Evolutionary conservation across 2,329 filamentous ascomycete species (phyloP).

Genomic region (Fusarium decemcellulare): DNA sequence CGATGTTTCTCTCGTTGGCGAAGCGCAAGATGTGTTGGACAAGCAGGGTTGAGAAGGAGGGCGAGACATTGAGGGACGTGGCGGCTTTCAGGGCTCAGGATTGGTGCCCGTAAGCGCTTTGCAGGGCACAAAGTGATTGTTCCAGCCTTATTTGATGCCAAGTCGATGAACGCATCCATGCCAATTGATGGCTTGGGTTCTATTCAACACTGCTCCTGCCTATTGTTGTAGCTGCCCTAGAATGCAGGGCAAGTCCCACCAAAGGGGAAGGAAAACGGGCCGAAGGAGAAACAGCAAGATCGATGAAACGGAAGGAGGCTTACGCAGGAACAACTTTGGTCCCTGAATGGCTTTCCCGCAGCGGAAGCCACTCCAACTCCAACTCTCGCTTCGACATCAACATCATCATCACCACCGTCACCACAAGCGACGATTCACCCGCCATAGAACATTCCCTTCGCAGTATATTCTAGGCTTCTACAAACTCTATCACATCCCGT

Average conservation of each 20-base stretch:
- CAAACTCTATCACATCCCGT: background rate
- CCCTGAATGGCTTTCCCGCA: background rate
- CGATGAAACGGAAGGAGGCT: slow-evolving; percentile 29
- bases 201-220: no score
- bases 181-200: slow-evolving; percentile 1
- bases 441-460: slow-evolving; percentile 4
- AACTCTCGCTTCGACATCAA: slow-evolving; percentile 15
- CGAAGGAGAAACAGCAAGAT: background rate
- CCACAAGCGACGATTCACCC: background rate
- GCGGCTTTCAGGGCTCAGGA: slow-evolving; percentile 7
- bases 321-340: slow-evolving; percentile 34
- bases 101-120: background rate
- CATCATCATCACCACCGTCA: background rate
- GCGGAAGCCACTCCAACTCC: background rate
- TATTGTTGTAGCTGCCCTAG: background rate
- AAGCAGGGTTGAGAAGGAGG: slow-evolving; percentile 17
- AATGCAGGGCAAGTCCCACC: background rate
- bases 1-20: background rate
- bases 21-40: background rate
- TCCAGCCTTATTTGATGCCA: background rate
- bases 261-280: background rate
- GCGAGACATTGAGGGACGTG: slow-evolving; percentile 30
- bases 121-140: background rate
- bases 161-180: slow-evolving; percentile 11
- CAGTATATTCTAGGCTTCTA: background rate